Evolutionary conservation across 148 eudicot genomes (phyloP).

Genomic region (Vaccinium vitisidaea): DNA sequence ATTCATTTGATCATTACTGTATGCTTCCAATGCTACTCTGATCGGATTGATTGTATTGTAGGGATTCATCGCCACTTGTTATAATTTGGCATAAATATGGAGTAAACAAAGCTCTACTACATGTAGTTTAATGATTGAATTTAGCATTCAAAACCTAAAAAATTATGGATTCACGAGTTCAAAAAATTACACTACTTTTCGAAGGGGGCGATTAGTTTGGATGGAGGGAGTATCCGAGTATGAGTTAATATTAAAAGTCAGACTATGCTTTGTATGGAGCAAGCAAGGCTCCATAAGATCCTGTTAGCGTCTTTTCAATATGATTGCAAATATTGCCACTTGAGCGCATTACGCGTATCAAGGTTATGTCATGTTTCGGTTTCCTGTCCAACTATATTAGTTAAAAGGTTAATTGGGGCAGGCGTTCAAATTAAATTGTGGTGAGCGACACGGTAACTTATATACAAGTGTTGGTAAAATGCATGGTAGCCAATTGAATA

Average conservation of each 20-base stretch:
- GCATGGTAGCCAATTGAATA: background rate
- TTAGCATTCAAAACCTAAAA: background rate
- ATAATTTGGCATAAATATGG: background rate
- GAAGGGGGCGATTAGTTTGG: too few relatives aligned
- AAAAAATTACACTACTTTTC: too few relatives aligned
- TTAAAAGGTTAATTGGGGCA: background rate
- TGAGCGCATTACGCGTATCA: background rate
- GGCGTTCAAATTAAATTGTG: background rate
- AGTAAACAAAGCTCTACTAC: background rate
- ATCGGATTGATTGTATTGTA: background rate
- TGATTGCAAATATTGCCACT: background rate
- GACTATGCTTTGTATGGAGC: background rate
- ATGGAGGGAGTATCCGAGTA: background rate
- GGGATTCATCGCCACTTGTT: background rate
- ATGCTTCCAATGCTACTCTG: background rate
- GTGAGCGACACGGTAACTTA: background rate
- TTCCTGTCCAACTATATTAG: background rate
- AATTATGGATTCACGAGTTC: too few relatives aligned
- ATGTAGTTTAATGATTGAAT: background rate
- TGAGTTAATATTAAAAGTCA: background rate
- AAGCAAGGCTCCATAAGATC: background rate
- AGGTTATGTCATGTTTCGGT: background rate
- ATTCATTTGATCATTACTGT: background rate
- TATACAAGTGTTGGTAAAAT: background rate
- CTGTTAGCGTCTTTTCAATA: background rate